A percentile compares a stretch with the other conserved stretches of the same genome.
phyloP scores from a whole-genome alignment of 345 rosid species.

The Diplotaxis tenuifolia region DNA sequence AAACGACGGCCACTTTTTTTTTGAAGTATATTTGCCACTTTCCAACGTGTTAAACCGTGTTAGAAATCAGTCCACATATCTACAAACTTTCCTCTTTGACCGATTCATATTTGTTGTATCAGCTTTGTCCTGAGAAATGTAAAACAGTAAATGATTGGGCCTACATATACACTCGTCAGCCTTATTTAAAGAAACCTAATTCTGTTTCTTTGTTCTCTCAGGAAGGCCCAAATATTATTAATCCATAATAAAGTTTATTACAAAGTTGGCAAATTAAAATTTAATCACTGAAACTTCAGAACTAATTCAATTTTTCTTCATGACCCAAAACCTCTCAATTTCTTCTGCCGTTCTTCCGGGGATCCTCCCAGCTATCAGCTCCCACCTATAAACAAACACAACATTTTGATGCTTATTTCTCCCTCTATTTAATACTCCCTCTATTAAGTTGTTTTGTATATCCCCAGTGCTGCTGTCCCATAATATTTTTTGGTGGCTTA shows the following conservation, averaged over 20 bases:
- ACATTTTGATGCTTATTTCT: too few species aligned
- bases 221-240: background rate
- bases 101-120: background rate
- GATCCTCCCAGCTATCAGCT: slow-evolving; percentile 60
- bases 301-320: slow-evolving; percentile 31
- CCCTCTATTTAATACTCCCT: too few species aligned
- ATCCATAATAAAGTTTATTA: background rate
- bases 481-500: too few species aligned
- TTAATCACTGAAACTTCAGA: background rate
- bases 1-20: background rate
- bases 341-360: slow-evolving; percentile 66
- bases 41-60: background rate
- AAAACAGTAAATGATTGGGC: background rate
- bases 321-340: slow-evolving; percentile 72
- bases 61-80: too few species aligned
- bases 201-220: background rate
- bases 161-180: background rate
- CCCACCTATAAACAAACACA: slow-evolving; percentile 53
- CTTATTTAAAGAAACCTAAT: background rate
- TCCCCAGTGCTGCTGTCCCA: too few species aligned
- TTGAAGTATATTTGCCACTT: background rate
- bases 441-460: too few species aligned
- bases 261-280: background rate
- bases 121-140: too few species aligned
- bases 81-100: background rate